A percentile compares a stretch with the other conserved stretches of the same genome.
Conservation (phyloP, 2,329 filamentous ascomycete species). For the Pestalotiopsis sp. region DNA sequence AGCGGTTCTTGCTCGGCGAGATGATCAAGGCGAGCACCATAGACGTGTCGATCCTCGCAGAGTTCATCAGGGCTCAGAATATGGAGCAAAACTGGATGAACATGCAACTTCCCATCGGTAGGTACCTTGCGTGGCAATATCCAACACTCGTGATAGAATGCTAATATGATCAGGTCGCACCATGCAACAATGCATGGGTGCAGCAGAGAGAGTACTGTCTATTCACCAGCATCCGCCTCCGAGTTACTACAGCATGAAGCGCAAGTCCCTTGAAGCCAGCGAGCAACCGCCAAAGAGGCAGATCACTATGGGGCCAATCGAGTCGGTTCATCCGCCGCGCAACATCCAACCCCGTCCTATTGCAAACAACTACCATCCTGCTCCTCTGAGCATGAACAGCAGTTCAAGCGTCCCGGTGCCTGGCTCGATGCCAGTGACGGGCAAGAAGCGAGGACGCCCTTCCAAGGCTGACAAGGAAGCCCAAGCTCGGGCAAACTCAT, state of each 20-base stretch:
- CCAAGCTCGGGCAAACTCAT: constrained; percentile 32
- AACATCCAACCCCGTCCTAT: constrained; percentile 33
- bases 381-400: constrained; percentile 14
- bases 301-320: constrained; percentile 30
- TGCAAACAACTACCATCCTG: constrained; percentile 28
- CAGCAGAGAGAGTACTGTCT: constrained; percentile 40
- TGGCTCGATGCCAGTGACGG: constrained; percentile 26
- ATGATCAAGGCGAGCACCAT: constrained; percentile 59
- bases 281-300: constrained; percentile 36
- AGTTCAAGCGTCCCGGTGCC: constrained; percentile 2
- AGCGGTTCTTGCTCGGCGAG: constrained; percentile 61
- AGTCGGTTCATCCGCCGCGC: constrained; percentile 28
- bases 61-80: constrained; percentile 46
- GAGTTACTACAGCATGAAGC: constrained; percentile 34
- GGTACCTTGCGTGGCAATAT: constrained; percentile 17
- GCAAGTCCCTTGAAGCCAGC: constrained; percentile 37
- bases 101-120: constrained; percentile 52
- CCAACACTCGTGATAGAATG: neutral
- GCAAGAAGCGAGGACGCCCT: constrained; percentile 48
- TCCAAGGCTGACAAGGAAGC: constrained; percentile 46
- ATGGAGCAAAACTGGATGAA: constrained; percentile 48
- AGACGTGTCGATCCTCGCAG: constrained; percentile 46
- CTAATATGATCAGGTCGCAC: constrained; percentile 44
- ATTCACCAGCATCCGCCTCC: constrained; percentile 32
- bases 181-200: constrained; percentile 47